Percentiles rank a stretch among this genome's conserved stretches.
These are phyloP conservation scores for Lipomyces spencermartinsiae DNA, from an alignment of 805 yeast species.

Conservation along the genomic window DNA sequence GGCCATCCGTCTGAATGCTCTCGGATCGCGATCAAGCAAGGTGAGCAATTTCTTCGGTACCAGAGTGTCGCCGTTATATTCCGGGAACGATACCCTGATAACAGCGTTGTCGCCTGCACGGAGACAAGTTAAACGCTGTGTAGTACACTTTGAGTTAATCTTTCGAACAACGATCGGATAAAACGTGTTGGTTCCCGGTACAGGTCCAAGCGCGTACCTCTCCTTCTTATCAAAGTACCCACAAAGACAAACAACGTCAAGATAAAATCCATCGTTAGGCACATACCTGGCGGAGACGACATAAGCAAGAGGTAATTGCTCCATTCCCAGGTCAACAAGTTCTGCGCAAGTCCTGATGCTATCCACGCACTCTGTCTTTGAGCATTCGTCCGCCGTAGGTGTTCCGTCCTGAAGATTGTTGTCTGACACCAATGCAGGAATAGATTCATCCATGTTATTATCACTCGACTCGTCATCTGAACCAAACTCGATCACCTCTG, in stretches of 20 bases:
- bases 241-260: constrained; percentile 15
- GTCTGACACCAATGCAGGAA: background rate
- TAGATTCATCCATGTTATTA: background rate
- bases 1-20: constrained; percentile 1
- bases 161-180: constrained; percentile 8
- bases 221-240: constrained; percentile 6
- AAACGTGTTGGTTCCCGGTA: constrained; percentile 9
- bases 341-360: background rate
- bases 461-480: background rate
- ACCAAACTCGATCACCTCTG: background rate
- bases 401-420: background rate
- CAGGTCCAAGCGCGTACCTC: constrained; percentile 13
- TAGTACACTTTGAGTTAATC: constrained; percentile 11
- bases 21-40: background rate
- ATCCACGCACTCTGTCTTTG: background rate
- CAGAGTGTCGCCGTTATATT: background rate
- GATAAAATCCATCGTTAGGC: constrained; percentile 13
- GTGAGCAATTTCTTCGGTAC: background rate
- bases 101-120: constrained; percentile 11
- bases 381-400: background rate
- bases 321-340: background rate
- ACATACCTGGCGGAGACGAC: constrained; percentile 10
- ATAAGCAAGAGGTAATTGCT: constrained; percentile 7
- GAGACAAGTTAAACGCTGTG: background rate
- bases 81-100: constrained; percentile 9